Evolutionary conservation across 345 rosid species (phyloP), one percentile per base, ranked within the genome.

Genomic region (Salix viminalis): DNA sequence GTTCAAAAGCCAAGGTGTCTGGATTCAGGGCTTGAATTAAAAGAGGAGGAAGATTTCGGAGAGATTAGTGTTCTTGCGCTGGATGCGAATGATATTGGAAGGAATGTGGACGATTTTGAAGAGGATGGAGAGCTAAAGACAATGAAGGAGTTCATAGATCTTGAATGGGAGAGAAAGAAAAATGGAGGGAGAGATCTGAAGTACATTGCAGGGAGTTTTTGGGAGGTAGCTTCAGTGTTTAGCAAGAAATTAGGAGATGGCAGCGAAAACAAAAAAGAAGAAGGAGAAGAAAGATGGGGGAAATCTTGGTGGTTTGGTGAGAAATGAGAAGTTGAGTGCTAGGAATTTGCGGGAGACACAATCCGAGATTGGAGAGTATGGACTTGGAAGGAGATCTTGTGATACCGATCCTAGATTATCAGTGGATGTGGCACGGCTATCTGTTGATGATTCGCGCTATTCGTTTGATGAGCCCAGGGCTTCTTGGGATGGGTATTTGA

Each of bases 391-490:
- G 82, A 87, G 88, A 83, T 89, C 94, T 34, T 87, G 88, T 72
- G 88, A 89, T 70, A 74, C 87, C 36, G 86, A 85, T 70, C 85
- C 88, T 44, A 84, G 86, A 71, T 79, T 77, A 24, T 85, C 86
- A 7, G 69, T 83, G 36, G 85, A 80, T 41, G 69, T 70, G 15
- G 79, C 73, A 41, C 52, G 86, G 68, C 42, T 73, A 28, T 84
- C 89, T 61, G 61, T 80, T 24, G 92, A 89, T 75, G 82, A 83
- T 71, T 66, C 80, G 7, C 50, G 86, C 78, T 76, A 81, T 71
- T 92, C 90, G 21, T 85, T 92, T 24, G 96, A 90, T 69, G 89
- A 88, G 71, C 97, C 97, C 44, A 86, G 94, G 79, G 91, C 91
- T 77, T 95, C 96, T 18, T 89, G 93, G 91, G 96, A 95, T 60